Evolutionary conservation across 2,329 filamentous ascomycete species (phyloP).

Genomic region (Nemania sp.): DNA sequence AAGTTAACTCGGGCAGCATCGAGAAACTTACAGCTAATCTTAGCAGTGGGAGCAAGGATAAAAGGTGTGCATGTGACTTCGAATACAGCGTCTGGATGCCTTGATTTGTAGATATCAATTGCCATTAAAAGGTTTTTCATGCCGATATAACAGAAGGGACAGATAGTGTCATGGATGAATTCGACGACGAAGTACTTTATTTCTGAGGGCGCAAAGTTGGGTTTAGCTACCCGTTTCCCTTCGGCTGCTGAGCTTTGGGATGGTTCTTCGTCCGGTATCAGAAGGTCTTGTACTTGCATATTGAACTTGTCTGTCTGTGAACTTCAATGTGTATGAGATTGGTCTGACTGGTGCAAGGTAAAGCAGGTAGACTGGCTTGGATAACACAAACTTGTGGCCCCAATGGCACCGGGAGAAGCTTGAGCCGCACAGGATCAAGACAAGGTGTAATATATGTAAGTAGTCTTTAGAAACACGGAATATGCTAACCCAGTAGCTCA

Average conservation of each 20-base stretch:
- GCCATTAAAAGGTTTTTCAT: constrained; percentile 60
- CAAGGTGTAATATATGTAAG: not conserved
- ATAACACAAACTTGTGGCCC: not conserved
- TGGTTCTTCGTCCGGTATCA: constrained; percentile 43
- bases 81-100: constrained; percentile 59
- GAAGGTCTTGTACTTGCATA: constrained; percentile 49
- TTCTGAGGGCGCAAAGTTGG: constrained; percentile 6
- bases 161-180: constrained; percentile 63
- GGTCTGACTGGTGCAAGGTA: not conserved
- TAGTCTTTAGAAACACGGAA: constrained; percentile 9
- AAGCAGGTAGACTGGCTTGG: not conserved
- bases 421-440: constrained; percentile 1
- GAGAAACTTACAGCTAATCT: constrained; percentile 47
- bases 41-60: constrained; percentile 54
- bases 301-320: constrained; percentile 11
- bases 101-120: constrained; percentile 55
- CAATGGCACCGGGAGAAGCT: not conserved
- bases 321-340: not conserved
- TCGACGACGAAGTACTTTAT: constrained; percentile 57
- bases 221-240: constrained; percentile 9
- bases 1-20: constrained; percentile 13
- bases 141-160: constrained; percentile 65
- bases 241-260: constrained; percentile 11
- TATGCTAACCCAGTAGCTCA: constrained; percentile 16
- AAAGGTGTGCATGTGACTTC: constrained; percentile 62